Conservation (phyloP, 306 rosid species). For the Herpetospermum pedunculosum region DNA sequence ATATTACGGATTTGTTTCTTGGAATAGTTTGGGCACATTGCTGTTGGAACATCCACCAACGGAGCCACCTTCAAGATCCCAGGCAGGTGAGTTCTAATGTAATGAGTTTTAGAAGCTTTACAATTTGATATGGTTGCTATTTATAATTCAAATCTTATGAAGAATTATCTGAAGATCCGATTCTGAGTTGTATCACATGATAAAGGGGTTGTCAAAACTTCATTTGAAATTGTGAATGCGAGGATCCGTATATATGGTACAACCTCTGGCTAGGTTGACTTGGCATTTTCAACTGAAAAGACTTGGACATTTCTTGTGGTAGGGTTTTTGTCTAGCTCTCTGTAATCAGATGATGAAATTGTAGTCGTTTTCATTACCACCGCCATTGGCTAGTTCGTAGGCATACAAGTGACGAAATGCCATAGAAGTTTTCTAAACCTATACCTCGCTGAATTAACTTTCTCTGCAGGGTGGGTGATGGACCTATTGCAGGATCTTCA, state of each 20-base stretch:
- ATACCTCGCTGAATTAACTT: neutral
- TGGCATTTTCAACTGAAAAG: neutral
- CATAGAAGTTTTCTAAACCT: neutral
- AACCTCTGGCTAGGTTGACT: neutral
- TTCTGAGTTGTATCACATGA: neutral
- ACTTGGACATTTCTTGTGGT: neutral
- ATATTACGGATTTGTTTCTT: slow-evolving; percentile 17
- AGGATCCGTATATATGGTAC: neutral
- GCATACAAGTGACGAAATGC: neutral
- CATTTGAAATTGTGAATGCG: neutral
- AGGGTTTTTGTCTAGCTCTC: neutral
- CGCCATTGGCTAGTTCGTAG: neutral
- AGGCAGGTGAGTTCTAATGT: slow-evolving; percentile 64
- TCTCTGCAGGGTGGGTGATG: slow-evolving; percentile 79
- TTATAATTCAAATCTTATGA: neutral
- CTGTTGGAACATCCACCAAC: slow-evolving; percentile 91
- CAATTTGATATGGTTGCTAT: neutral
- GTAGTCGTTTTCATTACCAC: neutral
- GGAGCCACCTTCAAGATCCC: slow-evolving; percentile 96
- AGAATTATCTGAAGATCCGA: neutral
- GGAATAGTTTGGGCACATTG: slow-evolving; percentile 57
- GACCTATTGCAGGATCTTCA: slow-evolving; percentile 83
- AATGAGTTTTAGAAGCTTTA: neutral
- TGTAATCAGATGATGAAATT: neutral
- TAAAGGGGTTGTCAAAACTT: neutral